Conservation (phyloP, 345 rosid genomes). For the Ceriops zippeliana region DNA sequence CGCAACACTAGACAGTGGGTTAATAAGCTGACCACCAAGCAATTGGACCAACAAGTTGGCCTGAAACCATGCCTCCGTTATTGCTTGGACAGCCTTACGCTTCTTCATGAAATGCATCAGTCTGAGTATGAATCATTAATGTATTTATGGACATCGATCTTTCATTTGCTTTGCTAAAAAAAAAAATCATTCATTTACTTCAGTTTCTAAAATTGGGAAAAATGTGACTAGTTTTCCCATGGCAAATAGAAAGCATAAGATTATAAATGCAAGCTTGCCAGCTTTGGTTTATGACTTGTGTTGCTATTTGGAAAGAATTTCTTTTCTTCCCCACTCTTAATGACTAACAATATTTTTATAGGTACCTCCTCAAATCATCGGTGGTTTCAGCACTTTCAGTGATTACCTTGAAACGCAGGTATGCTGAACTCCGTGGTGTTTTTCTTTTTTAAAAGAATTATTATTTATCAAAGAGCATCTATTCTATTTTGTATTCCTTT, state of each 20-base stretch:
- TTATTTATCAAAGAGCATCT: not conserved
- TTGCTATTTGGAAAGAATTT: not conserved
- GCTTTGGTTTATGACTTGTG: not conserved
- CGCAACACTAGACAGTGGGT: conserved; percentile 52
- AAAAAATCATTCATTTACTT: not conserved
- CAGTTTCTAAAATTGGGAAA: not conserved
- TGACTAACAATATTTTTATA: conserved; percentile 14
- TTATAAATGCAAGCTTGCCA: not conserved
- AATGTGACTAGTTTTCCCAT: not conserved
- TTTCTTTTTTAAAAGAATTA: too few species aligned
- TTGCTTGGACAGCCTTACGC: conserved; percentile 69
- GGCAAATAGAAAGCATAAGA: not conserved
- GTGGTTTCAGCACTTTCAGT: conserved; percentile 64
- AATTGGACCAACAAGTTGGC: conserved; percentile 56
- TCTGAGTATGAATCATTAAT: conserved; percentile 50
- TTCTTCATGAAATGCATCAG: conserved; percentile 61
- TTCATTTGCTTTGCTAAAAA: not conserved
- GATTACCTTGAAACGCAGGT: conserved; percentile 61
- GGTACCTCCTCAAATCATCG: conserved; percentile 65
- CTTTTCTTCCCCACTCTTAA: not conserved
- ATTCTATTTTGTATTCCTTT: not conserved
- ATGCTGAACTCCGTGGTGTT: conserved; percentile 4
- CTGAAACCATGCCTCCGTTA: conserved; percentile 61
- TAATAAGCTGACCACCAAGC: conserved; percentile 37
- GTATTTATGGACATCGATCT: not conserved